phyloP scores from a whole-genome alignment of 495 filamentous ascomycete species.

The Trichoderma orchidacearum region DNA sequence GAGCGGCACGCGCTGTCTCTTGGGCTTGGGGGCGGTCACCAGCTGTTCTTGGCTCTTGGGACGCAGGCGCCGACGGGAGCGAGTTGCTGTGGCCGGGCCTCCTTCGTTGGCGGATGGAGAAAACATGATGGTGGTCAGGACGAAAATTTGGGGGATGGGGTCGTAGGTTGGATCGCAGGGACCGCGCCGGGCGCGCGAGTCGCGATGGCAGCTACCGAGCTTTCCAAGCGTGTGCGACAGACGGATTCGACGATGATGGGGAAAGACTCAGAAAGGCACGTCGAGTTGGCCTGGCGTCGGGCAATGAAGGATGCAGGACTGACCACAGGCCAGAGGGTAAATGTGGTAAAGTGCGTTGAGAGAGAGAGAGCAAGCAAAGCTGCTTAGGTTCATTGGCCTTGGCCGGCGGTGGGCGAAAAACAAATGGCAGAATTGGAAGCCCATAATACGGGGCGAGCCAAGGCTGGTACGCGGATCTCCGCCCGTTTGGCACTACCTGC shows the following conservation, averaged over 20 bases:
- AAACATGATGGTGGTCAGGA: conserved; percentile 40
- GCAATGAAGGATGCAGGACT: neutral
- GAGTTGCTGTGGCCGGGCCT: conserved; percentile 37
- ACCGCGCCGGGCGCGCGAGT: neutral
- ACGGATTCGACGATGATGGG: conserved; percentile 2
- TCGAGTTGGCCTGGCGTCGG: neutral
- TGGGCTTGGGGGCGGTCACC: conserved; percentile 52
- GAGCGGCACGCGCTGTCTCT: conserved; percentile 54
- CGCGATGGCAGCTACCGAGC: neutral
- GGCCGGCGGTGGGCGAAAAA: neutral
- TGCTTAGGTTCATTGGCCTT: neutral
- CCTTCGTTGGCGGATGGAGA: conserved; percentile 35
- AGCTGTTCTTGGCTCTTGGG: conserved; percentile 50
- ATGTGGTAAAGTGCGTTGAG: neutral
- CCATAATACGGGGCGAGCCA: neutral
- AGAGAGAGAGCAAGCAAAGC: neutral
- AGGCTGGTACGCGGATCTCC: neutral
- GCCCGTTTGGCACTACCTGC: neutral
- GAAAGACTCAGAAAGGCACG: neutral
- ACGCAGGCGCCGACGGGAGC: conserved; percentile 52
- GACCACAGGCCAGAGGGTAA: neutral
- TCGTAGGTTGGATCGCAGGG: conserved; percentile 1
- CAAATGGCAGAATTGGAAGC: neutral
- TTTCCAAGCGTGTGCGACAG: neutral
- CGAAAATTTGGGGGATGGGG: conserved; percentile 3